Percentiles rank a stretch among this genome's conserved stretches.
These are phyloP conservation scores for Myxozyma kluyveri DNA, from an alignment of 805 yeast genomes.

Conservation along the genomic window DNA sequence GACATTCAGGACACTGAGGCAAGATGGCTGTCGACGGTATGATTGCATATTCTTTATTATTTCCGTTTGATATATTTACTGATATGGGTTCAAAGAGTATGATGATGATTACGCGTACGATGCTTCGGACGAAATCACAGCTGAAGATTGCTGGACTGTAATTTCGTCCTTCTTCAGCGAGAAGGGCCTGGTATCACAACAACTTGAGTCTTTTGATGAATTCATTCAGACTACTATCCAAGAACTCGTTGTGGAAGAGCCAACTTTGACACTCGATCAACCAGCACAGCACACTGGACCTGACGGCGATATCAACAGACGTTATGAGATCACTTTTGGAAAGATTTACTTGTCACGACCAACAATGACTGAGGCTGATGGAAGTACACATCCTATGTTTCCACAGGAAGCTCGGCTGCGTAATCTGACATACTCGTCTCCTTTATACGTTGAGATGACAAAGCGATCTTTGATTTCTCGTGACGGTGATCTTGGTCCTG, in stretches of 20 bases:
- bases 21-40: slow-evolving; percentile 24
- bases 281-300: slow-evolving; percentile 95
- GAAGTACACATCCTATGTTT: slow-evolving; percentile 97
- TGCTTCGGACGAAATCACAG: slow-evolving; percentile 72
- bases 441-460: slow-evolving; percentile 92
- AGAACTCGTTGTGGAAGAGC: slow-evolving; percentile 94
- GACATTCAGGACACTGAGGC: too few species aligned
- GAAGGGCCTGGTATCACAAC: slow-evolving; percentile 96
- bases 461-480: slow-evolving; percentile 82
- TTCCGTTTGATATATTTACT: not conserved
- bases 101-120: slow-evolving; percentile 70
- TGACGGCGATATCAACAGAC: slow-evolving; percentile 81
- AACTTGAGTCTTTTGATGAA: slow-evolving; percentile 96
- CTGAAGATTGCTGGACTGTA: slow-evolving; percentile 99
- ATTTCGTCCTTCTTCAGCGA: slow-evolving; percentile 94
- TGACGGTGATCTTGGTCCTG: slow-evolving; percentile 58
- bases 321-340: slow-evolving; percentile 97
- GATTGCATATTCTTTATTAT: not conserved
- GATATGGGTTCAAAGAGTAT: slow-evolving; percentile 9
- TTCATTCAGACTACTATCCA: slow-evolving; percentile 95
- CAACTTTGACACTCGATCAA: slow-evolving; percentile 89
- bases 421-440: slow-evolving; percentile 93
- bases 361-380: slow-evolving; percentile 98
- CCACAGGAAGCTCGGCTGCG: slow-evolving; percentile 98
- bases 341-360: slow-evolving; percentile 95